These are phyloP conservation scores for Polygonum aviculare DNA, from an alignment of 148 eudicot species.

Conservation along the genomic window DNA sequence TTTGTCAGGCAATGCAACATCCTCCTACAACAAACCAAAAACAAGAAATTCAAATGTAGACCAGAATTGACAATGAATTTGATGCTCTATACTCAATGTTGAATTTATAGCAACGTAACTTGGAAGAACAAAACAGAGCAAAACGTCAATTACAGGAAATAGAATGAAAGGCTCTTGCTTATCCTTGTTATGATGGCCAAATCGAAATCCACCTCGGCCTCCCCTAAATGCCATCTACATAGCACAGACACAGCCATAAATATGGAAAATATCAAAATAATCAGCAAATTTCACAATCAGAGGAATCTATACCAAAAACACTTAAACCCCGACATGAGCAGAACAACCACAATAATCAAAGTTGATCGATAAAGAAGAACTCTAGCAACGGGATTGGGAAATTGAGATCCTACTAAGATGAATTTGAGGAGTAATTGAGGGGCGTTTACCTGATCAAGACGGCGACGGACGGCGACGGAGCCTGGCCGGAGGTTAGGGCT, in stretches of 20 bases:
- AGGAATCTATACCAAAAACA: background rate
- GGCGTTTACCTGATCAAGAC: background rate
- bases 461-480: background rate
- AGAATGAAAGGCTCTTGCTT: constrained; percentile 1
- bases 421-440: no score
- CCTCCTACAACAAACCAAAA: background rate
- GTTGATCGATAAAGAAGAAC: background rate
- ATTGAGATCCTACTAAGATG: no score
- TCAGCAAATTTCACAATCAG: background rate
- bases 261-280: background rate
- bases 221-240: constrained; percentile 8
- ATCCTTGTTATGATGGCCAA: background rate
- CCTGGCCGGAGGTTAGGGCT: background rate
- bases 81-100: background rate
- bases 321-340: background rate
- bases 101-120: background rate
- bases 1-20: constrained; percentile 9
- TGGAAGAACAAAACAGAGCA: background rate
- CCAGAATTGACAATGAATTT: background rate
- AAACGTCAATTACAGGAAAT: background rate
- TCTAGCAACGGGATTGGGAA: no score
- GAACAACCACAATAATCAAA: background rate
- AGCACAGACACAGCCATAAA: background rate
- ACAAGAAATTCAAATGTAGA: background rate
- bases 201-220: constrained; percentile 5